Conservation (phyloP, 345 rosid genomes). For the Odontarrhena argentea region DNA sequence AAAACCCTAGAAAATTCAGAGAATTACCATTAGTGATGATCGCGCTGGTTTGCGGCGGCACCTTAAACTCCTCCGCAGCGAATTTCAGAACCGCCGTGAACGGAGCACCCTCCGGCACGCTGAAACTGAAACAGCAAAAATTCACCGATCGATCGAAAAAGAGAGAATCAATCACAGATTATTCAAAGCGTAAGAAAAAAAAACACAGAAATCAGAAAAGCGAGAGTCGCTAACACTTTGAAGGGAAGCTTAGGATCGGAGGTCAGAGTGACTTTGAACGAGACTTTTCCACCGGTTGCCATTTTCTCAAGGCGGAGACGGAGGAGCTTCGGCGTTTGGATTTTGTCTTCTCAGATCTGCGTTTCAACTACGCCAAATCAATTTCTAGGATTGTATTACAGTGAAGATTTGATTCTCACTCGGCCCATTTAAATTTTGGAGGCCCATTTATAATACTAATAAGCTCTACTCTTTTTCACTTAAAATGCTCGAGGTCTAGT, state of each 20-base stretch:
- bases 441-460: not conserved
- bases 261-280: constrained; percentile 93
- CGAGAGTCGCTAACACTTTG: constrained; percentile 65
- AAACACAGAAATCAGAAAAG: not conserved
- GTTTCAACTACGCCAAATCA: constrained; percentile 24
- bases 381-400: not conserved
- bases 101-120: constrained; percentile 97
- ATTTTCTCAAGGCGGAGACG: constrained; percentile 41
- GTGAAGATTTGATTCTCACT: not conserved
- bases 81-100: constrained; percentile 95
- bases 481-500: no score
- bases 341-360: constrained; percentile 10
- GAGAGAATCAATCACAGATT: constrained; percentile 4
- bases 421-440: not conserved
- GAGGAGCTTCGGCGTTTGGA: constrained; percentile 14
- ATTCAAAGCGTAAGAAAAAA: not conserved
- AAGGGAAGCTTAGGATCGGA: constrained; percentile 99
- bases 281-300: constrained; percentile 88
- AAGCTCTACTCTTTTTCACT: no score
- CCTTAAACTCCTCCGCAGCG: constrained; percentile 97
- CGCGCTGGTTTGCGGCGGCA: constrained; percentile 98
- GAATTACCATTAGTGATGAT: constrained; percentile 91
- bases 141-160: not conserved
- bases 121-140: constrained; percentile 81
- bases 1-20: no score